Evolutionary conservation across 1,284 basidiomycete species (phyloP).

Genomic region (Ganoderma resinaceum): DNA sequence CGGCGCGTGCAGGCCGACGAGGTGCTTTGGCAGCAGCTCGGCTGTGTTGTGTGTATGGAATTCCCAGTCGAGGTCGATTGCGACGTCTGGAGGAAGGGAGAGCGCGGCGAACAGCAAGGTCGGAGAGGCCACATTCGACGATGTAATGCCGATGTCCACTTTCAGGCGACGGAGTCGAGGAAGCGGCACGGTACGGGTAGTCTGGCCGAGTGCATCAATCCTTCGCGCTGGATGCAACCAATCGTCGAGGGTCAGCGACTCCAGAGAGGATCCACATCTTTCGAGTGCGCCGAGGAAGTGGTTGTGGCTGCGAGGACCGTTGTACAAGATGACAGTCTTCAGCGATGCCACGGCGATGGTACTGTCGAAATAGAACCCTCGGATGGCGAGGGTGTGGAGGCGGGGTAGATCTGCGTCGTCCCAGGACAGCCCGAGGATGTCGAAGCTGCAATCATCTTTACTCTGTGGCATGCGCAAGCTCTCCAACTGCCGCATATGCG

Average conservation of each 20-base stretch:
- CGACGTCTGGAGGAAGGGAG: neutral
- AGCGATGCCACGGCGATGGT: neutral
- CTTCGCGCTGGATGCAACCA: neutral
- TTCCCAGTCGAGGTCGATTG: neutral
- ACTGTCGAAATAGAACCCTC: neutral
- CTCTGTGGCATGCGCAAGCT: neutral
- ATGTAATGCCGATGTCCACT: neutral
- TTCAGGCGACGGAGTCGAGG: neutral
- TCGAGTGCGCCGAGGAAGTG: neutral
- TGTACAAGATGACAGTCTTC: neutral
- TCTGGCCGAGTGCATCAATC: neutral
- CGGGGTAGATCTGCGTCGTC: neutral
- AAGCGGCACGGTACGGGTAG: neutral
- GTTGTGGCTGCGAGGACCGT: neutral
- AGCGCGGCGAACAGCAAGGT: neutral
- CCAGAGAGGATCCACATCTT: neutral
- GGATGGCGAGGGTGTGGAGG: neutral
- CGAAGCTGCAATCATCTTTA: neutral
- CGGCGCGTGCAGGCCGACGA: neutral
- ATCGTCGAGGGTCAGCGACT: neutral
- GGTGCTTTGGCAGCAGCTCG: neutral
- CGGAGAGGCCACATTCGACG: neutral
- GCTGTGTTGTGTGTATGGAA: neutral
- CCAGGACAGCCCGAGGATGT: no score
- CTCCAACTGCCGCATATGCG: neutral